Percentiles rank a stretch among this genome's conserved stretches.
Evolutionary conservation across 1,139 yeast species (phyloP).

Genomic region (Casaregolazyma suthepensis): DNA sequence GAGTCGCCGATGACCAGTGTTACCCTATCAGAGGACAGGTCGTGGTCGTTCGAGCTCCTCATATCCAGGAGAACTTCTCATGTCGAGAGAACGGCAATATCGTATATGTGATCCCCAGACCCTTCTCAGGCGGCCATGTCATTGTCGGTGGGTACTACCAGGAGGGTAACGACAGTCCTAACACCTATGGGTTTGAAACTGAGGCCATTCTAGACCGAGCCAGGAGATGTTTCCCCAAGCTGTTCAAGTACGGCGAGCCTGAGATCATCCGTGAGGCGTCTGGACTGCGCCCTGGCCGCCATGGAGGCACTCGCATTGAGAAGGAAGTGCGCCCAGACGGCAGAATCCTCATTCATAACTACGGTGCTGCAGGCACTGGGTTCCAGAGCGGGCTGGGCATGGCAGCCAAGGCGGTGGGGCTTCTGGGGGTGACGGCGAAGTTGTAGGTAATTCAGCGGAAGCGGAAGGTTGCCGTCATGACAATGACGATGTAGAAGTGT

Average conservation of each 20-base stretch:
- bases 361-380: constrained; percentile 76
- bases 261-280: constrained; percentile 52
- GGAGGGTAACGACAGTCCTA: constrained; percentile 49
- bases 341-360: constrained; percentile 51
- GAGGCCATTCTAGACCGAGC: constrained; percentile 55
- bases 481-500: no score
- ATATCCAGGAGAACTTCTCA: constrained; percentile 25
- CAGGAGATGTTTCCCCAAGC: constrained; percentile 46
- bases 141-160: constrained; percentile 66
- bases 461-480: no score
- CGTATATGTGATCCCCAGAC: constrained; percentile 62
- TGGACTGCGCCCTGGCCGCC: constrained; percentile 64
- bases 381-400: constrained; percentile 68
- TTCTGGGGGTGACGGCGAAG: constrained; percentile 18
- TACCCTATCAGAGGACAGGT: constrained; percentile 69
- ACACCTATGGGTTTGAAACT: constrained; percentile 48
- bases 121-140: constrained; percentile 53
- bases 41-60: constrained; percentile 49
- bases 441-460: constrained; percentile 5
- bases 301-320: constrained; percentile 64
- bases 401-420: constrained; percentile 43
- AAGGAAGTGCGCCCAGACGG: constrained; percentile 36
- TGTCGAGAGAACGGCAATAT: constrained; percentile 19
- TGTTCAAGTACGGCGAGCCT: constrained; percentile 35
- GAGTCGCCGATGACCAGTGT: constrained; percentile 48